Evolutionary conservation across 371 early-diverging fungal genomes (phyloP).

Genomic region (Umbelopsis sp.): DNA sequence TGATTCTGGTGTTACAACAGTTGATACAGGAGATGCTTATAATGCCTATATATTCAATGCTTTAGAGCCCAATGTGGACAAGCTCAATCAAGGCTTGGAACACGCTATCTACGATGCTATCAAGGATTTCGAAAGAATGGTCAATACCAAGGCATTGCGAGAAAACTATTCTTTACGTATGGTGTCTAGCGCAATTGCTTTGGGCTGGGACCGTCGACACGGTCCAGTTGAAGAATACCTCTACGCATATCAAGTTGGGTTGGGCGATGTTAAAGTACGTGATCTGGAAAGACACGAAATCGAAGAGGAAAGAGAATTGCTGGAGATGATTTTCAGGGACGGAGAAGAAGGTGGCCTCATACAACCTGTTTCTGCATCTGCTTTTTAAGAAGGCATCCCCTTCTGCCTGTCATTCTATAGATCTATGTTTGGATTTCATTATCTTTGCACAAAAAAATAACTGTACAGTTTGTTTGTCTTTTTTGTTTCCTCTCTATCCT

Average conservation of each 20-base stretch:
- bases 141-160: constrained; percentile 33
- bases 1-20: constrained; percentile 22
- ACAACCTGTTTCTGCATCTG: background rate
- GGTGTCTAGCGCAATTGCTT: constrained; percentile 52
- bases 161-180: constrained; percentile 59
- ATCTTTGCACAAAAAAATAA: background rate
- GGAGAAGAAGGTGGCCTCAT: constrained; percentile 10
- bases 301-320: constrained; percentile 40
- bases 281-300: constrained; percentile 40
- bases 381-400: background rate
- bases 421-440: too few species aligned
- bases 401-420: background rate
- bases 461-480: background rate
- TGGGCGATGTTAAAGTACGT: constrained; percentile 35
- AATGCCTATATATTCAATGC: constrained; percentile 64
- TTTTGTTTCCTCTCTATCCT: too few species aligned
- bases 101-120: constrained; percentile 53
- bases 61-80: constrained; percentile 21
- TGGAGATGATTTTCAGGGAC: constrained; percentile 24
- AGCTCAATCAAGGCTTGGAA: constrained; percentile 28
- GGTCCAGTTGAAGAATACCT: constrained; percentile 56
- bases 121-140: constrained; percentile 39
- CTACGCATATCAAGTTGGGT: constrained; percentile 45
- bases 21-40: constrained; percentile 42
- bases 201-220: constrained; percentile 61